Evolutionary conservation across 2,329 filamentous ascomycete genomes (phyloP), one percentile per base, ranked within the genome.

Genomic region (Fusarium oligoseptatum): DNA sequence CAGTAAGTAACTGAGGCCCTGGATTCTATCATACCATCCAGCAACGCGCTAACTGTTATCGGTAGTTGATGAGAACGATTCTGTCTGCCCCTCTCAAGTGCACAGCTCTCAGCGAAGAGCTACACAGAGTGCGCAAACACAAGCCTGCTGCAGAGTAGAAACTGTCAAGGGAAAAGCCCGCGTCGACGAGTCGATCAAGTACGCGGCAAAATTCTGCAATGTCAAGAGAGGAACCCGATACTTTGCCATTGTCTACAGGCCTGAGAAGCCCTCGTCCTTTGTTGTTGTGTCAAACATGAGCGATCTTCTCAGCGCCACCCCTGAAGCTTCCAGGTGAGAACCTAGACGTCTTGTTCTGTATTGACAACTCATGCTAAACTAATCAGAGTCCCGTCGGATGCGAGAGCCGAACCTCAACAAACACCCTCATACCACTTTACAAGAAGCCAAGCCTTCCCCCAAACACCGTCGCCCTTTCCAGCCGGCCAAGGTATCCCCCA

Each of bases 161-260:
- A 24, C 15, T 56, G 52, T 36, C 29, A 48, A 7, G 37, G 22
- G 20, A 1, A 11, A 12, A 22, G 14, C 10, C 7, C 15, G 14
- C 24, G 45, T 17, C 24, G 27, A 14, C 14, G n/a, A 37, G 15
- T 60, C 56, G 36, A 22, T 41, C 15, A 24, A n/a, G 34, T 41
- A 60, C 4, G 14, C 7, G 4, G 56, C 34, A 11, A 41, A 17
- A 11, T 60, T 60, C 22, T 5, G 24, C 22, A 24, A 60, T 41
- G 15, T 61, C 10, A 43, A 22, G 36, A 20, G 9, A 39, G 55
- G 52, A 2, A 17, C 43, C 11, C 15, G 43, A 14, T 70, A 70
- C 20, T 70, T 69, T 32, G 52, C 36, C 2, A 65, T 65, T 5
- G n/a, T 65, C n/a, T 70, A 65, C 20, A 43, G 60, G 1, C 43